Percentiles rank a stretch among this genome's conserved stretches.
Conservation (phyloP, 208 protist species). For the Giardia duodenalis region DNA sequence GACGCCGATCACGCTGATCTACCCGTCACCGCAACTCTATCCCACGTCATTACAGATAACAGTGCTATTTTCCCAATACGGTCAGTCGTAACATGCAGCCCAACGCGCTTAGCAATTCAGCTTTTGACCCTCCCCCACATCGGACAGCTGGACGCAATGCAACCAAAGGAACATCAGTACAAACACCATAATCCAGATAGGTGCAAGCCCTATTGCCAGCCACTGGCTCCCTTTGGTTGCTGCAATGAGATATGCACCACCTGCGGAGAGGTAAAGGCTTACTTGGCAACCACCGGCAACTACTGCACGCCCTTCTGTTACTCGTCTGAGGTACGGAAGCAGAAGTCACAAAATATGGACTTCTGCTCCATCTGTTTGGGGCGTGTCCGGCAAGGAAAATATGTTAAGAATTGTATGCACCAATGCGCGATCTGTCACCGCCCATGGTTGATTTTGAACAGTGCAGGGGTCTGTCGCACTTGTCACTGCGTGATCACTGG, state of each 20-base stretch:
- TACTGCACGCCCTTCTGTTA: slow-evolving; percentile 26
- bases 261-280: slow-evolving; percentile 20
- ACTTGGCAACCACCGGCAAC: not conserved
- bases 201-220: slow-evolving; percentile 14
- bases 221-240: not conserved
- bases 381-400: slow-evolving; percentile 18
- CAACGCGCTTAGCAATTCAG: not conserved
- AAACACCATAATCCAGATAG: not conserved
- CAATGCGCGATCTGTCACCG: slow-evolving; percentile 24
- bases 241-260: not conserved
- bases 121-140: not conserved
- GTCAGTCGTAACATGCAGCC: not conserved
- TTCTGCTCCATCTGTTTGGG: slow-evolving; percentile 28
- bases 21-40: not conserved
- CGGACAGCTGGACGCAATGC: not conserved
- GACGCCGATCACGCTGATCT: not conserved
- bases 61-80: not conserved
- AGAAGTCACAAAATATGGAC: not conserved
- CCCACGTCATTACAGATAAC: not conserved
- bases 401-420: slow-evolving; percentile 19
- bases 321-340: slow-evolving; percentile 12
- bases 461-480: slow-evolving; percentile 14
- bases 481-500: slow-evolving; percentile 13
- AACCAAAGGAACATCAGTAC: slow-evolving; percentile 22
- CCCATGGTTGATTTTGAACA: slow-evolving; percentile 29